These are phyloP conservation scores for Galeopsis tetrahit DNA, from an alignment of 257 asterid genomes.

Conservation along the genomic window DNA sequence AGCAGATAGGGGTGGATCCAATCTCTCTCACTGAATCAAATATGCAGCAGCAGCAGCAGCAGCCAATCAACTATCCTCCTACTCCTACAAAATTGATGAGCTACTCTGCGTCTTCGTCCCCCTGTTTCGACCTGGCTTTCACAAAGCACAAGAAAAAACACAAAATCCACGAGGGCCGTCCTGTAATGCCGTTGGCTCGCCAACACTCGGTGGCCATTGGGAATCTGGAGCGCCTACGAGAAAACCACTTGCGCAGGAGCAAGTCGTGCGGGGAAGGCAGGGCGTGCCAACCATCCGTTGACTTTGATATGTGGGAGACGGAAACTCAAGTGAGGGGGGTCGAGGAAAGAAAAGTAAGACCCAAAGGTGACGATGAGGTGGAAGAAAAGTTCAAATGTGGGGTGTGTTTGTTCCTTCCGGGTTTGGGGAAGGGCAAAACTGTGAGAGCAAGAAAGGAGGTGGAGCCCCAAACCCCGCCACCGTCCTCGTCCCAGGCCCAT, in stretches of 20 bases:
- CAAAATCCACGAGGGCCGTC: conserved; percentile 24
- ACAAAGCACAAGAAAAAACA: conserved; percentile 43
- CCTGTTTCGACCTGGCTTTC: conserved; percentile 35
- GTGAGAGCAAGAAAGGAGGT: conserved; percentile 47
- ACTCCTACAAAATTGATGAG: conserved; percentile 42
- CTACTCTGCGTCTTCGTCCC: conserved; percentile 59
- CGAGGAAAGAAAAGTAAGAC: background rate
- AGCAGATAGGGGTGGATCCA: conserved; percentile 74
- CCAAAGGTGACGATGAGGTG: background rate
- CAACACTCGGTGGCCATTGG: conserved; percentile 76
- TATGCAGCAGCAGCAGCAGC: background rate
- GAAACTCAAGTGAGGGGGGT: background rate
- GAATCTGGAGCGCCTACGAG: conserved; percentile 68
- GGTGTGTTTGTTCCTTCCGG: conserved; percentile 78
- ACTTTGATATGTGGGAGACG: conserved; percentile 49
- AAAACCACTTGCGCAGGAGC: conserved; percentile 61
- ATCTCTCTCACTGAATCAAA: conserved; percentile 44
- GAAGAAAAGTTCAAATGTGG: conserved; percentile 69
- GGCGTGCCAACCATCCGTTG: conserved; percentile 55
- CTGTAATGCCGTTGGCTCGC: conserved; percentile 36
- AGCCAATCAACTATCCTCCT: background rate
- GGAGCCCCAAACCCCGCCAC: background rate
- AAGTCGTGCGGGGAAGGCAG: conserved; percentile 83
- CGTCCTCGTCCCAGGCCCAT: background rate
- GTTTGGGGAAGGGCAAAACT: conserved; percentile 61